These are phyloP conservation scores for Berkeleyomyces rouxiae DNA, from an alignment of 2,329 filamentous ascomycete genomes.

Conservation along the genomic window DNA sequence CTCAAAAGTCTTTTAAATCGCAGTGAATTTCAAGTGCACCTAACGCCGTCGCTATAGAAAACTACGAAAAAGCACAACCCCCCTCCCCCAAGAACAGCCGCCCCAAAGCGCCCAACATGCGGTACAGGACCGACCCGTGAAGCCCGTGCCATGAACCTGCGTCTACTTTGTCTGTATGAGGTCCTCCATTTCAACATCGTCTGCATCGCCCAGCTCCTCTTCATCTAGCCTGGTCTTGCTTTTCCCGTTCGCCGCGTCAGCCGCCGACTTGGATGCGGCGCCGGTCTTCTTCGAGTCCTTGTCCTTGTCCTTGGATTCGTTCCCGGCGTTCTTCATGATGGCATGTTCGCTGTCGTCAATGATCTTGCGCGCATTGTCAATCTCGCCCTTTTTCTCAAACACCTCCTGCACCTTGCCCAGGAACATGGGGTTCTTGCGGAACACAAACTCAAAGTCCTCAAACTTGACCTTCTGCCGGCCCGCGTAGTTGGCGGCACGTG, in stretches of 20 bases:
- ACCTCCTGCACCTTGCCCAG: conserved; percentile 81
- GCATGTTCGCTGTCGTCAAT: conserved; percentile 51
- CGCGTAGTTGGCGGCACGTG: conserved; percentile 67
- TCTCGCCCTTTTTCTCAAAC: conserved; percentile 70
- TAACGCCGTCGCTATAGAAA: conserved; percentile 1
- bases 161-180: conserved; percentile 24
- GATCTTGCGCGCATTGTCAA: conserved; percentile 67
- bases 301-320: conserved; percentile 26
- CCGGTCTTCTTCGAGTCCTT: conserved; percentile 17
- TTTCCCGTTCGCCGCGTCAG: background rate
- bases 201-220: conserved; percentile 35
- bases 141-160: background rate
- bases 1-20: background rate
- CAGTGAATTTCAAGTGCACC: background rate
- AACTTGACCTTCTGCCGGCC: conserved; percentile 94
- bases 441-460: conserved; percentile 91
- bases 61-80: background rate
- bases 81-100: background rate
- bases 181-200: conserved; percentile 32
- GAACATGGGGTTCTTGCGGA: conserved; percentile 70
- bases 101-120: background rate
- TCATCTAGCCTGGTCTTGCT: conserved; percentile 22
- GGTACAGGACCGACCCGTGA: background rate
- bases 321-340: conserved; percentile 36
- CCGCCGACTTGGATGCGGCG: conserved; percentile 15